Conservation (phyloP, 345 rosid species). For the Euphorbia pulcherrima region DNA sequence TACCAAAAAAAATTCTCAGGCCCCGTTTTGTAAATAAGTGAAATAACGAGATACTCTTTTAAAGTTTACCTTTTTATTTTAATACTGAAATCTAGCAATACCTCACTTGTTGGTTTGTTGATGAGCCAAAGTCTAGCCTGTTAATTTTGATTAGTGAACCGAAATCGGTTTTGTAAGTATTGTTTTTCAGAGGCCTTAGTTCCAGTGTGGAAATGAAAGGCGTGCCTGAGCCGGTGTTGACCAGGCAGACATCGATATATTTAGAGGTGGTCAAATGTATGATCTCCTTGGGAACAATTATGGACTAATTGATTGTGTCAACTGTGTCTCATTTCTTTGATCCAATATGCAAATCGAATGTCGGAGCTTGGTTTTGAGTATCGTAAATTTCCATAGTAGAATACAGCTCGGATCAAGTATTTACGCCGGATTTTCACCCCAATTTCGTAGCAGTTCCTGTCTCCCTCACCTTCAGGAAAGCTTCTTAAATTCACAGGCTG, state of each 20-base stretch:
- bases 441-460: slow-evolving; percentile 24
- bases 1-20: too few species aligned
- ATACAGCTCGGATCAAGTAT: slow-evolving; percentile 21
- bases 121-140: slow-evolving; percentile 20
- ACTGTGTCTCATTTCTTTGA: slow-evolving; percentile 18
- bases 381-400: slow-evolving; percentile 23
- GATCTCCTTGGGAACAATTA: slow-evolving; percentile 23
- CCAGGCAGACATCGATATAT: slow-evolving; percentile 33
- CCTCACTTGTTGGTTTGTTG: slow-evolving; percentile 16
- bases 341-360: slow-evolving; percentile 23
- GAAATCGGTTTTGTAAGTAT: neutral
- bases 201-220: slow-evolving; percentile 36
- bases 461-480: slow-evolving; percentile 26
- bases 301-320: slow-evolving; percentile 2
- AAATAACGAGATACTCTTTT: too few species aligned
- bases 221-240: slow-evolving; percentile 36
- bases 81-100: too few species aligned
- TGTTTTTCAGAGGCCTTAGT: slow-evolving; percentile 18
- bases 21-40: too few species aligned
- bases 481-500: slow-evolving; percentile 9
- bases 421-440: neutral
- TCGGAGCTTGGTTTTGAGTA: neutral
- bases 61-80: too few species aligned
- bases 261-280: slow-evolving; percentile 21
- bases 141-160: slow-evolving; percentile 20